Evolutionary conservation across 148 eudicot species (phyloP), one percentile per base, ranked within the genome.

Genomic region (Silene uniflora): DNA sequence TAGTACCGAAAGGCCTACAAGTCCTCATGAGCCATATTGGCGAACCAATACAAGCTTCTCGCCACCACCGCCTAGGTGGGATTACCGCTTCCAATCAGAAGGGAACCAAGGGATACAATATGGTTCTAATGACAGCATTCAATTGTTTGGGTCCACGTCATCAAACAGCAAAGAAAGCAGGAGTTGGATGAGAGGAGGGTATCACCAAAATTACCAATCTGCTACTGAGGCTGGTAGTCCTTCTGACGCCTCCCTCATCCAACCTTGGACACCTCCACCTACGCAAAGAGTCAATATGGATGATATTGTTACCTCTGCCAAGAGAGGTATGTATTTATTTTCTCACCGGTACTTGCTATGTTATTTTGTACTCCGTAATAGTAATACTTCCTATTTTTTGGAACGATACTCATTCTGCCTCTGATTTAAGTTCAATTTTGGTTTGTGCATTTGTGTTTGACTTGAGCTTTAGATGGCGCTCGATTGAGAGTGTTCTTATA

Each of bases 21-120:
- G 89, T 62, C 88, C 94, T 64, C 92, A 88, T 62, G 98, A 90
- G 82, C 98, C 98, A 68, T 88, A 91, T 75, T 94, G 97, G 98
- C 81, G 89, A 73, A 91, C 91, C 14, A 94, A 94, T 75, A 83
- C 98, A 67, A 94, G 98, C 84, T 94, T 86, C 83, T 91, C 97
- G 67, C 96, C 96, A 55, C 93, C 96, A 32, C 92, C 96, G 27
- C 82, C 92, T 18, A 87, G 97, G 83, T 89, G 91, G 96, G 92
- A 94, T 80, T 84, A 89, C 69, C 83, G 85, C 52, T 83, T 87
- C 61, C 96, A 94, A 71, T 81, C 91, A 47, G 97, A 94, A 83
- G 87, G 85, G 12, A 62, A 82, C 32, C 89, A 91, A 81, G 87
- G 86, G 10, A 59, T 86, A 58, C 89, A 91, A 67, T 85, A 87